These are phyloP conservation scores for Pulveroboletus sp. DNA, from an alignment of 768 basidiomycete genomes.

Conservation along the genomic window DNA sequence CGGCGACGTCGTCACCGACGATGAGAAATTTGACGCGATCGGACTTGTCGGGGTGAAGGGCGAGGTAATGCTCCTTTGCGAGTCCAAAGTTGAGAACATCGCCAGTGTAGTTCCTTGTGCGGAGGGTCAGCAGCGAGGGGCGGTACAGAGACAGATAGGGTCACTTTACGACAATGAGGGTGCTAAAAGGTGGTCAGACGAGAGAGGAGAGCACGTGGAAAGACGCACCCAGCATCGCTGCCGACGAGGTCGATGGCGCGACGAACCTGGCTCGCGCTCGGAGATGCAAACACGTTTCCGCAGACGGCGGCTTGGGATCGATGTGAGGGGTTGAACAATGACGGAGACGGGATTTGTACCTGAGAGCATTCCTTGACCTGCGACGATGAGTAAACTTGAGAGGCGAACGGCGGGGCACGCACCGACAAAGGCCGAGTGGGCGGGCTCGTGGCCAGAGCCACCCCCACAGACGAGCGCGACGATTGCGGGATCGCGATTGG, in stretches of 20 bases:
- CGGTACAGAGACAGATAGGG: not conserved
- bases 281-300: slow-evolving; percentile 88
- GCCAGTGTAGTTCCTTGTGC: slow-evolving; percentile 76
- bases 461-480: slow-evolving; percentile 82
- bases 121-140: slow-evolving; percentile 6
- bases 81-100: slow-evolving; percentile 91
- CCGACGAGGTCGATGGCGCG: slow-evolving; percentile 74
- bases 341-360: slow-evolving; percentile 45
- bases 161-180: slow-evolving; percentile 81
- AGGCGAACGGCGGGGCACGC: slow-evolving; percentile 14
- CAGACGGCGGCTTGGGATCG: slow-evolving; percentile 64
- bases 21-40: slow-evolving; percentile 70
- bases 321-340: too few species aligned
- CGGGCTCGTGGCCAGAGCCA: slow-evolving; percentile 88
- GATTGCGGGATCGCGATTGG: slow-evolving; percentile 53
- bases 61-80: slow-evolving; percentile 79
- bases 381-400: not conserved
- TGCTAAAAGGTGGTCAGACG: slow-evolving; percentile 38
- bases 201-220: not conserved
- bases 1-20: slow-evolving; percentile 88
- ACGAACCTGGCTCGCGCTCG: slow-evolving; percentile 79
- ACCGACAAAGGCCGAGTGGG: slow-evolving; percentile 91
- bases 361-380: slow-evolving; percentile 75
- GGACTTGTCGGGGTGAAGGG: slow-evolving; percentile 62
- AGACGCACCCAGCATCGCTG: slow-evolving; percentile 62